phyloP scores from a whole-genome alignment of 129 eudicot species.

The Flaveria ramosissima region DNA sequence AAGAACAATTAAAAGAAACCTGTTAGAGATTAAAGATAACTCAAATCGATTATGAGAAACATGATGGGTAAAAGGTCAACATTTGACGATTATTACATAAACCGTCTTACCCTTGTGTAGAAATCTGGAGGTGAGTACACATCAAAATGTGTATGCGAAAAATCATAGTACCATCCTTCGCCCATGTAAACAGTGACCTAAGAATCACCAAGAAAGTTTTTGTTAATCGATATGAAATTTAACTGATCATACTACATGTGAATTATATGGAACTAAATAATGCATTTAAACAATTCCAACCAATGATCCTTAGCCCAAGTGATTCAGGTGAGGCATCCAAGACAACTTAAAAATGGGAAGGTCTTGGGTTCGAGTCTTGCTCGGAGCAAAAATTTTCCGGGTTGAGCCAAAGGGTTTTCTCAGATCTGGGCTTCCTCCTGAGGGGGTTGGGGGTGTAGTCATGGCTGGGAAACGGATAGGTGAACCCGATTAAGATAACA shows the following conservation, averaged over 20 bases:
- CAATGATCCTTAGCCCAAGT: no score
- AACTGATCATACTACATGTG: not conserved
- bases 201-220: constrained; percentile 18
- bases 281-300: no score
- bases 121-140: constrained; percentile 95
- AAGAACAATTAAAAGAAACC: not conserved
- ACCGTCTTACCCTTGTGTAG: constrained; percentile 71
- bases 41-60: not conserved
- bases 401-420: no score
- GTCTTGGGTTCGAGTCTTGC: no score
- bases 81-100: not conserved
- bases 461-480: no score
- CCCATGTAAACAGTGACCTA: constrained; percentile 97
- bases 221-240: constrained; percentile 6
- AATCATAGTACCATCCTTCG: constrained; percentile 94
- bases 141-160: constrained; percentile 80
- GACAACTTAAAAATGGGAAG: no score
- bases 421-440: no score
- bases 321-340: no score
- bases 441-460: no score
- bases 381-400: no score
- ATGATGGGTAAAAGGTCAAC: constrained; percentile 5
- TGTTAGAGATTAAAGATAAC: not conserved
- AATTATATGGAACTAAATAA: not conserved
- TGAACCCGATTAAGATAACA: no score